Percentiles rank a stretch among this genome's conserved stretches.
Conservation (phyloP, 192 early-diverging fungal species). For the Gryganskiella cystojenkinii region DNA sequence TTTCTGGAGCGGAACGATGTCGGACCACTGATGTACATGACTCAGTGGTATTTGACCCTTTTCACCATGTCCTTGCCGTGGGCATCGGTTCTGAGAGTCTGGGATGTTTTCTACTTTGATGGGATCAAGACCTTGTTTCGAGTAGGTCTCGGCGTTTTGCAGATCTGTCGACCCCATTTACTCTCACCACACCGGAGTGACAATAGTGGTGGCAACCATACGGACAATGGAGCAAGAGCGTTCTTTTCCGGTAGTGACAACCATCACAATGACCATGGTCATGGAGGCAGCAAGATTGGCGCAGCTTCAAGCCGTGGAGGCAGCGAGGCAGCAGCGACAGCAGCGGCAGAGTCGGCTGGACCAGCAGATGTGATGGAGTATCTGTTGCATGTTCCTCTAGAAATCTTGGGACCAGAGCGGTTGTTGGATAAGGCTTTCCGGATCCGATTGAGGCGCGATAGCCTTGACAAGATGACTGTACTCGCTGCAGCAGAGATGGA, state of each 20-base stretch:
- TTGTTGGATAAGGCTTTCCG: constrained; percentile 73
- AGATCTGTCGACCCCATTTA: constrained; percentile 68
- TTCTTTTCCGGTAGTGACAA: no score
- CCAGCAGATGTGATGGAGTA: constrained; percentile 75
- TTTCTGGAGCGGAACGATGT: constrained; percentile 83
- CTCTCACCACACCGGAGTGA: constrained; percentile 64
- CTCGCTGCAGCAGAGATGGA: constrained; percentile 29
- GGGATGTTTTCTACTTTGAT: constrained; percentile 93
- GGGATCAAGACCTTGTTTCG: constrained; percentile 88
- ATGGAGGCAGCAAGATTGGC: no score
- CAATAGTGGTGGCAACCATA: constrained; percentile 59
- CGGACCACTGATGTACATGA: constrained; percentile 88
- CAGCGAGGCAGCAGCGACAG: constrained; percentile 74
- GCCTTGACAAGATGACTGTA: constrained; percentile 25
- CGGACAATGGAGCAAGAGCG: constrained; percentile 54
- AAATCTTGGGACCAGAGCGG: constrained; percentile 67
- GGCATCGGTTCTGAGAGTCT: constrained; percentile 87
- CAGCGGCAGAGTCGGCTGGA: constrained; percentile 46
- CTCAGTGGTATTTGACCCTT: constrained; percentile 93
- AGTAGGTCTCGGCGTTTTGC: constrained; percentile 80
- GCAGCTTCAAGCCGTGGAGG: no score
- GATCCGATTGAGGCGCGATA: constrained; percentile 65
- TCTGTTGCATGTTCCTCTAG: constrained; percentile 83
- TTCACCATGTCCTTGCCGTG: constrained; percentile 92
- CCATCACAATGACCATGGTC: no score